Evolutionary conservation across 306 rosid species (phyloP), one percentile per base, ranked within the genome.

Genomic region (Oxytropis ochrocephala): DNA sequence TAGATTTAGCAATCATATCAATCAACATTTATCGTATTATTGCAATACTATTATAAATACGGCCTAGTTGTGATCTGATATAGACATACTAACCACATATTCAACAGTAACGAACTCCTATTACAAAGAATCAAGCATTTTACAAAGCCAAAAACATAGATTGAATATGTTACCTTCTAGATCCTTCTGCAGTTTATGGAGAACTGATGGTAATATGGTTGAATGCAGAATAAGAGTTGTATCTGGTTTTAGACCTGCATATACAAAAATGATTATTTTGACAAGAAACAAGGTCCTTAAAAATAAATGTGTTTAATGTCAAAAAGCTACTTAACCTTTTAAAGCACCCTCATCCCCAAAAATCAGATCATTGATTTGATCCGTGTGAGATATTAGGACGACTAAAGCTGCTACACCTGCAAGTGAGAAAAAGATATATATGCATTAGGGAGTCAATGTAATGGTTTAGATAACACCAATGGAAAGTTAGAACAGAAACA

Each of bases 401-500:
- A 92, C 77, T 80, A 90, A 75, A 82, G 95, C 96, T 10, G 80
- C 60, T 33, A 74, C 91, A 75, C 81, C 98, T 92, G 89, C 85
- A 78, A 77, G 74, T 47, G 67, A 65, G 67, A 35, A 65, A 70
- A 46, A 77, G 33, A 75, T 16, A 70, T 39, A 56, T 18, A 73
- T 35, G 74, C 42, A 56, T 70, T 36, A 69, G 77, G 46, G 11
- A 69, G 66, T 11, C 54, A 52, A 55, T 32, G 11, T 56, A 14
- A 69, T 67, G 49, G 10, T 47, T 36, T 11, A 54, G 55, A 64
- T 38, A 39, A 55, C 43, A 63, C 73, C 35, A 29, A 9, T 39
- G 35, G 42, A 54, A 17, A 70, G 76, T 62, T 16, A 72, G 29
- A 51, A 42, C 30, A 46, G 16, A 51, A 56, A 11, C 32, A 42